Conservation (phyloP, 371 early-diverging fungal species). For the Lichtheimia hyalospora region DNA sequence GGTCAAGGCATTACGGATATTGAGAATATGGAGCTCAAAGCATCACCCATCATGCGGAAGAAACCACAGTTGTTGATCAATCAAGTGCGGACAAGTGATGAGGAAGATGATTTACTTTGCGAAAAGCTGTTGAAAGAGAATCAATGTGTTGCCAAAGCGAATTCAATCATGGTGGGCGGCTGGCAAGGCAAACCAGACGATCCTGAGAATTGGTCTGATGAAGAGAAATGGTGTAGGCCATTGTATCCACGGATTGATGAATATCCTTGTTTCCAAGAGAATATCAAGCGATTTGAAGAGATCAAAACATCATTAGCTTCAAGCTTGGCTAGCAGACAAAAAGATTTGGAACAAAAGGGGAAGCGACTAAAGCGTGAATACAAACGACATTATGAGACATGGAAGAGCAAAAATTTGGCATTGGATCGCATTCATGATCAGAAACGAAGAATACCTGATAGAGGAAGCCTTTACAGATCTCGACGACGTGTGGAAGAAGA, state of each 20-base stretch:
- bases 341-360: conserved; percentile 31
- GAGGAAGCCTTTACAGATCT: conserved; percentile 24
- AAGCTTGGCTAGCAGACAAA: conserved; percentile 19
- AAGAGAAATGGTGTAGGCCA: conserved; percentile 40
- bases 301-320: conserved; percentile 26
- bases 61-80: conserved; percentile 47
- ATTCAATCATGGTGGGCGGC: conserved; percentile 41
- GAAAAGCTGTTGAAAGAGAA: conserved; percentile 64
- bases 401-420: conserved; percentile 41
- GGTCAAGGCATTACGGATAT: conserved; percentile 22
- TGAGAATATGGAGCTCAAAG: conserved; percentile 19
- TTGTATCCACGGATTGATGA: conserved; percentile 50
- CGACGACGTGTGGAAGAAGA: conserved; percentile 46
- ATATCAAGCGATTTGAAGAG: conserved; percentile 28
- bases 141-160: conserved; percentile 51
- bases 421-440: conserved; percentile 42
- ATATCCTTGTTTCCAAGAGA: conserved; percentile 66
- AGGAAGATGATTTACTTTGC: conserved; percentile 43
- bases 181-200: conserved; percentile 36
- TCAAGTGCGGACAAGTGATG: conserved; percentile 35
- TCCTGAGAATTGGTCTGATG: conserved; percentile 40
- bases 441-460: conserved; percentile 35
- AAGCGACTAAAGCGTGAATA: conserved; percentile 33
- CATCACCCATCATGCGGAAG: conserved; percentile 36
- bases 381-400: conserved; percentile 32